Percentiles rank a stretch among this genome's conserved stretches.
Conservation (phyloP, 1,139 yeast genomes). For the Debaryomyces nepalensis region DNA sequence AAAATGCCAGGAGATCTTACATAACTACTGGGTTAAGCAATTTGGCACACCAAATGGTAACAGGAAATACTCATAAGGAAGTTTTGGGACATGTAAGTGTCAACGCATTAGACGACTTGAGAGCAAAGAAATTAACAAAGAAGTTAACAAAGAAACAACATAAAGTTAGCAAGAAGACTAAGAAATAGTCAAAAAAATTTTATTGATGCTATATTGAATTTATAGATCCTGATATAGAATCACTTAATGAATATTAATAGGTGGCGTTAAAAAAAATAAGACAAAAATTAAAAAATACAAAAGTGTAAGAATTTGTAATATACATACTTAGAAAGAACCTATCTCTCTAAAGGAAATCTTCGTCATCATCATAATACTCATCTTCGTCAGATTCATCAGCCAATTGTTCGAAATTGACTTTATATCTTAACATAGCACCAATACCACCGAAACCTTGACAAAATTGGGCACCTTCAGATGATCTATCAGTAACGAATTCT, state of each 20-base stretch:
- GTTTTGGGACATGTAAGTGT: conserved; percentile 72
- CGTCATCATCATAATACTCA: conserved; percentile 83
- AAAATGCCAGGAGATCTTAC: conserved; percentile 72
- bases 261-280: conserved; percentile 3
- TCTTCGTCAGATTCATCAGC: conserved; percentile 85
- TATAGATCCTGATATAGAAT: not conserved
- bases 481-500: conserved; percentile 94
- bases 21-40: conserved; percentile 84
- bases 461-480: conserved; percentile 98
- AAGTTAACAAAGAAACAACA: conserved; percentile 22
- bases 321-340: conserved; percentile 8
- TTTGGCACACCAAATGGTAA: conserved; percentile 80
- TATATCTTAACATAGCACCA: conserved; percentile 94
- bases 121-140: conserved; percentile 22
- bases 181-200: conserved; percentile 3
- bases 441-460: conserved; percentile 98
- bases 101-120: conserved; percentile 74
- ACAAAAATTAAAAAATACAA: conserved; percentile 5
- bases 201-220: conserved; percentile 1
- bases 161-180: conserved; percentile 15
- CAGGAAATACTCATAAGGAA: conserved; percentile 69
- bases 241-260: conserved; percentile 1
- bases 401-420: conserved; percentile 94
- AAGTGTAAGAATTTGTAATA: conserved; percentile 7
- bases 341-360: conserved; percentile 49